A percentile compares a stretch with the other conserved stretches of the same genome.
These are phyloP conservation scores for Paecilomyces formosus DNA, from an alignment of 2,329 filamentous ascomycete species.

Conservation along the genomic window DNA sequence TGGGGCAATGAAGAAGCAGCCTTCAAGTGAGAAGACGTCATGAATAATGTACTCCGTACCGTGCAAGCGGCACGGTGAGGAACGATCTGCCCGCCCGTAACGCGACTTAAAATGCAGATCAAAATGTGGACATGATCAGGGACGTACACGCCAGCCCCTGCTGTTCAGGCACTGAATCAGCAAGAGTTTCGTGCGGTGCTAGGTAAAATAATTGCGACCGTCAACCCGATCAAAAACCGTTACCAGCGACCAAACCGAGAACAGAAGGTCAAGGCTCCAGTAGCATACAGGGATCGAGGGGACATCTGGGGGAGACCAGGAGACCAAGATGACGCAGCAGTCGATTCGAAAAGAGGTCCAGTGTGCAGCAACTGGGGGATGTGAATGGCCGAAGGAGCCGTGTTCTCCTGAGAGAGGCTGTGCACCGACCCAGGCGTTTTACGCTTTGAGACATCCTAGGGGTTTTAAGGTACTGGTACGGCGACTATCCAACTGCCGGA, in stretches of 20 bases:
- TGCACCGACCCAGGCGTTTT: not conserved
- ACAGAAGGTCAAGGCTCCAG: not conserved
- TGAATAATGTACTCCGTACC: not conserved
- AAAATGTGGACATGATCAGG: not conserved
- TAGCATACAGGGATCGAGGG: not conserved
- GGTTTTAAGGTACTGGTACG: not conserved
- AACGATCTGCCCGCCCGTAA: not conserved
- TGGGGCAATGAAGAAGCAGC: not conserved
- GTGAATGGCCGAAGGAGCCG: not conserved
- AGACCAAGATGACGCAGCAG: not conserved
- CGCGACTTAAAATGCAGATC: not conserved
- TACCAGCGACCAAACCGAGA: not conserved
- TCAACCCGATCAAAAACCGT: not conserved
- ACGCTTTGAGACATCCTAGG: not conserved
- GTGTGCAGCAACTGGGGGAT: not conserved
- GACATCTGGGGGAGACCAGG: not conserved
- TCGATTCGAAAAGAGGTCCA: not conserved
- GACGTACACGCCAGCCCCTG: not conserved
- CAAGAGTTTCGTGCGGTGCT: not conserved
- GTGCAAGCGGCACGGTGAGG: not conserved
- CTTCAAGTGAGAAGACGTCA: not conserved
- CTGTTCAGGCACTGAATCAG: not conserved
- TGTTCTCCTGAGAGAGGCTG: conserved; percentile 2
- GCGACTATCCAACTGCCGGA: not conserved
- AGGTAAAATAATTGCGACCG: not conserved